Evolutionary conservation across 495 filamentous ascomycete species (phyloP), one percentile per base, ranked within the genome.

Genomic region (Penicillium robsamsonii): DNA sequence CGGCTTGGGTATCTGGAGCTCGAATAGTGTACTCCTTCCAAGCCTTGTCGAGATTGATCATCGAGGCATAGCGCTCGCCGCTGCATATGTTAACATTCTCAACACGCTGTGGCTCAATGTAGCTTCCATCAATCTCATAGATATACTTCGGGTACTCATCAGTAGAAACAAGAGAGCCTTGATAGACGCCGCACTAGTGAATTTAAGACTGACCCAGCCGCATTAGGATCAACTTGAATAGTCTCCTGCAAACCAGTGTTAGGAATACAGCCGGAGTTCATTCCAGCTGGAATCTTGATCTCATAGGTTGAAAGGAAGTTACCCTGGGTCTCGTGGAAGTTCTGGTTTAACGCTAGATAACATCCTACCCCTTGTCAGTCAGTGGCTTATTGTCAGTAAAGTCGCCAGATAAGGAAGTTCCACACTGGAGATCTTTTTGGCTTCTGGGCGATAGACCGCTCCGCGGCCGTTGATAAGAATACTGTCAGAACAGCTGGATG

Each of bases 401-500:
- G 53, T 57, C 13, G 63, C 61, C 13, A 74, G 53, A n/a, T 77
- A 63, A 3, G 64, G 31, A 62, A 57, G 46, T 52, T 70, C 43
- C 59, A 70, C 33, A 77, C 42, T 62, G 5, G 61, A 70, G 17
- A 75, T 67, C 2, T 74, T 67, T 11, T 70, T 58, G 0, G 62
- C 51, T 4, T 72, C 61, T 31, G 69, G 73, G 57, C 81, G 83
- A 46, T 79, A 68, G 15, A 81, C 74, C 17, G 64, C 63, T n/a
- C 81, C 81, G 50, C 75, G 73, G 13, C 81, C 80, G 55, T 84
- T 82, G 56, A 84, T 62, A 1, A 84, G 71, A 13, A 83, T 61
- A 49, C 70, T 75, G 48, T 82, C 79, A 37, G 73, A 70, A 59
- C 78, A 77, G 56, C 69, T 73, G 15, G 24, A 30, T 9, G 15